Percentiles rank a stretch among this genome's conserved stretches.
phyloP scores from a whole-genome alignment of 345 rosid species.

The Pseudoturritis turrita region DNA sequence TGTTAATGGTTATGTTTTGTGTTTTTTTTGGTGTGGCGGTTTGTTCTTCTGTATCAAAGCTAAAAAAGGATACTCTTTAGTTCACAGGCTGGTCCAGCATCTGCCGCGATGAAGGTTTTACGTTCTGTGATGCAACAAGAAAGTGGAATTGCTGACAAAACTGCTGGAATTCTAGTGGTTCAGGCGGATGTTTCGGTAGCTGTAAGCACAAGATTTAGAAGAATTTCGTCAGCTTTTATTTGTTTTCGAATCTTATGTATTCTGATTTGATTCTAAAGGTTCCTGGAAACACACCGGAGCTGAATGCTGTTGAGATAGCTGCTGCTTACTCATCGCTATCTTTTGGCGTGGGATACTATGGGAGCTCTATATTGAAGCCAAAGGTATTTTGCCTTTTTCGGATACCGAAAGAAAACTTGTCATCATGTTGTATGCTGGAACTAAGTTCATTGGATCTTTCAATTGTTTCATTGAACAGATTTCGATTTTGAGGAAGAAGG shows the following conservation, averaged over 20 bases:
- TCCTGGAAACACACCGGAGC: constrained; percentile 41
- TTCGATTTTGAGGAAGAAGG: constrained; percentile 57
- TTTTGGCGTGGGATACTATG: constrained; percentile 88
- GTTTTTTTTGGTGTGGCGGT: not conserved
- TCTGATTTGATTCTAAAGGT: constrained; percentile 34
- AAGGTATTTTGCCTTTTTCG: constrained; percentile 44
- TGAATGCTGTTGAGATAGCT: constrained; percentile 84
- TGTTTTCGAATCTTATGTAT: not conserved
- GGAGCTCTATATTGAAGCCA: constrained; percentile 74
- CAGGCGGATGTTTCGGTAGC: constrained; percentile 69
- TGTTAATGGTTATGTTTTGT: not conserved
- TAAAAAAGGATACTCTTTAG: constrained; percentile 34
- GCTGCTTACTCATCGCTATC: constrained; percentile 80
- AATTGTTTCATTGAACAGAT: constrained; percentile 41
- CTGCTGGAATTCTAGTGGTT: constrained; percentile 73
- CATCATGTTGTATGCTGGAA: not conserved
- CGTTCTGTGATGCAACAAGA: constrained; percentile 45
- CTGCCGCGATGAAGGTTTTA: constrained; percentile 71
- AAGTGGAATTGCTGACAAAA: constrained; percentile 42
- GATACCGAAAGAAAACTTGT: not conserved
- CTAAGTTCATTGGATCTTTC: constrained; percentile 1
- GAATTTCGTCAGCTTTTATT: not conserved
- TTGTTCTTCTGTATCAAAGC: not conserved
- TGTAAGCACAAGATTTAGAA: constrained; percentile 36
- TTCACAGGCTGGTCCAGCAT: constrained; percentile 92